Base-by-base conservation (phyloP, 2,329 filamentous ascomycete species). In the Epichloe brachyelytri region DNA sequence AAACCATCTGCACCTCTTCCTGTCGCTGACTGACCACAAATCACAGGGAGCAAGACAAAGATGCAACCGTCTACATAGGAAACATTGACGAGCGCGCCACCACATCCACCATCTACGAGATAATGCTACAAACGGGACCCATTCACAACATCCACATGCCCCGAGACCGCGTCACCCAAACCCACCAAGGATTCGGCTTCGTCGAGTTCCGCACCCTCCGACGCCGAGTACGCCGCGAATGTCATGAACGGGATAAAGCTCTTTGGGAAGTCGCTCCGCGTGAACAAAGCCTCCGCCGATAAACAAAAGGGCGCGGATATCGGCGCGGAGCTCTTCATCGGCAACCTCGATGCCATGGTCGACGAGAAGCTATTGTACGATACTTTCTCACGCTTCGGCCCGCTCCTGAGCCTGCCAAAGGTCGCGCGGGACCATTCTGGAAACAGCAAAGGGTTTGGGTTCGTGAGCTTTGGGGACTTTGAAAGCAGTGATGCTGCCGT, bases 141-240 rank as follows among this genome's bases (percentile, higher is more conserved):
- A 94, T 98, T 62, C 88, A 95, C 65, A 97, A 97, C 70, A 91
- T 98, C 56, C 93, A 98, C 71, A 83, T 98, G 65, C 93, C 93
- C 51, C 95, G 96, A 75, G 93, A 98, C 69, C 88, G 93, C 67
- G 93, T 98, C 60, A 96, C 93, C 45, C 89, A 96, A 65, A 85
- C 84, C 52, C 93, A 98, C 68, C 93, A 97, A 71, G 93, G 93
- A 60, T 98, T 96, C 75, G 93, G 93, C 61, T 98, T 98, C 70
- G 93, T 98, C 69, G 93, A 98, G 70, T 98, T 96, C 69, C 91
- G 89, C 64, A 90, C 86, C 59, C 65, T 83, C 89, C 63, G 93
- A 96, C 68, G 93, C 93, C 61, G 93, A 97, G 66, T 98, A 98
- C 72, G 91, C 93, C 20, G 86, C 89, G 60, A 85, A 91, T 64